Evolutionary conservation across 2,329 filamentous ascomycete species (phyloP).

Genomic region (Aureobasidium subglaciale): DNA sequence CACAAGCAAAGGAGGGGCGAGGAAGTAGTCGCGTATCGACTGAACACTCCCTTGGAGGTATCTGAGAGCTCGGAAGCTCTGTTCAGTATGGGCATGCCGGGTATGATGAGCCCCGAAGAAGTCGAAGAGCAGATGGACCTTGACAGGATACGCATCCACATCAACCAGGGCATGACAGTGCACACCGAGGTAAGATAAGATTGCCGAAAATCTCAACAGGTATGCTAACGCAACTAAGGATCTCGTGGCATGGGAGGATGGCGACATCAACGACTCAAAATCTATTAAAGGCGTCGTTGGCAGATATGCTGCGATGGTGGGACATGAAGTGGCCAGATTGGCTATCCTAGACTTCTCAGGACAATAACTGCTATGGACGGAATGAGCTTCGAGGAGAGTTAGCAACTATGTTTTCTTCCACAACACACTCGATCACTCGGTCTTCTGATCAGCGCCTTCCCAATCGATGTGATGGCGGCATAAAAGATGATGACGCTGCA

Average conservation of each 20-base stretch:
- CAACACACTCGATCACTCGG: too few species aligned
- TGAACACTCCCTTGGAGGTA: constrained; percentile 26
- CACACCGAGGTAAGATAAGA: constrained; percentile 28
- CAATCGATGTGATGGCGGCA: too few species aligned
- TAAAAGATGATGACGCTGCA: too few species aligned
- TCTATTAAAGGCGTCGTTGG: constrained; percentile 57
- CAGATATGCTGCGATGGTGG: constrained; percentile 60
- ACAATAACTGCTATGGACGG: too few species aligned
- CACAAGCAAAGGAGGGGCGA: constrained; percentile 22
- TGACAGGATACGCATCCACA: constrained; percentile 50
- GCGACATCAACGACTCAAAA: constrained; percentile 41
- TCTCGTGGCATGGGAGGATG: constrained; percentile 53
- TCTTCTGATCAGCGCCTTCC: too few species aligned
- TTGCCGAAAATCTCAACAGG: not conserved
- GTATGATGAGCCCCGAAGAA: constrained; percentile 51
- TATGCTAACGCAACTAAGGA: constrained; percentile 29
- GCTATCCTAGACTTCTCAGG: constrained; percentile 53
- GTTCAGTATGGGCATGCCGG: constrained; percentile 59
- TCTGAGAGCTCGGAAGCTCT: constrained; percentile 38
- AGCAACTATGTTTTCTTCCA: too few species aligned
- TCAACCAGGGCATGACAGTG: constrained; percentile 30
- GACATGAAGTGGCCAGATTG: constrained; percentile 49
- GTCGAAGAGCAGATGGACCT: constrained; percentile 49
- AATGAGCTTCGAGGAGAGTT: too few species aligned
- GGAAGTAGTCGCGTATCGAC: constrained; percentile 19